Percentiles rank a stretch among this genome's conserved stretches.
phyloP scores from a whole-genome alignment of 495 filamentous ascomycete genomes.

The Lasiosphaeria miniovina region DNA sequence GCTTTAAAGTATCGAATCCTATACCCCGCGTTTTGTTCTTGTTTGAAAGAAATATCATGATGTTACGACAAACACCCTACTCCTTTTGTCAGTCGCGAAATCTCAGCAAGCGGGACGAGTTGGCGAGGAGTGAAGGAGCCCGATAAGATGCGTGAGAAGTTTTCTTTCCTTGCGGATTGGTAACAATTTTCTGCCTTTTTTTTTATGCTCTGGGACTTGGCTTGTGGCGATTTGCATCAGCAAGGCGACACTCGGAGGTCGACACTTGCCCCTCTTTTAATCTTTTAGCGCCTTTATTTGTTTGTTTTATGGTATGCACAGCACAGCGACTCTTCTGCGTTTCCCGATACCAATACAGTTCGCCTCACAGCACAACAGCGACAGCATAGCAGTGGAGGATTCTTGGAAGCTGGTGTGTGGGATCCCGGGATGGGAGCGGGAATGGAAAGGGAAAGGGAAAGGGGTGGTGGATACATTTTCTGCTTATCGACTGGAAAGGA shows the following conservation, averaged over 20 bases:
- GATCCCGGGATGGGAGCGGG: not conserved
- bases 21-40: conserved; percentile 29
- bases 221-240: conserved; percentile 17
- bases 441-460: conserved; percentile 4
- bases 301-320: conserved; percentile 10
- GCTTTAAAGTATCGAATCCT: conserved; percentile 14
- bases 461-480: not conserved
- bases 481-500: conserved; percentile 5
- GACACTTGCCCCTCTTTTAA: conserved; percentile 17
- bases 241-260: conserved; percentile 15
- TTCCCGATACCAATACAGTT: conserved; percentile 26
- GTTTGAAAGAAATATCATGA: conserved; percentile 27
- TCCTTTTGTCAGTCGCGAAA: conserved; percentile 22
- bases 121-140: conserved; percentile 28
- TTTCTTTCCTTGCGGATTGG: conserved; percentile 22
- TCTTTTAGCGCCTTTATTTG: conserved; percentile 5
- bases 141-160: conserved; percentile 1
- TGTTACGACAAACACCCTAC: conserved; percentile 35
- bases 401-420: not conserved
- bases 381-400: conserved; percentile 27
- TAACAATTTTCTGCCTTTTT: conserved; percentile 13
- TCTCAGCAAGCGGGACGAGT: conserved; percentile 20
- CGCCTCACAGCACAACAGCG: conserved; percentile 33
- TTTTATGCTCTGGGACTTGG: conserved; percentile 6
- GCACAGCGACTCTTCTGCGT: conserved; percentile 17